Conservation (phyloP, 73 alveolate species). For the Stentor roeselii region DNA sequence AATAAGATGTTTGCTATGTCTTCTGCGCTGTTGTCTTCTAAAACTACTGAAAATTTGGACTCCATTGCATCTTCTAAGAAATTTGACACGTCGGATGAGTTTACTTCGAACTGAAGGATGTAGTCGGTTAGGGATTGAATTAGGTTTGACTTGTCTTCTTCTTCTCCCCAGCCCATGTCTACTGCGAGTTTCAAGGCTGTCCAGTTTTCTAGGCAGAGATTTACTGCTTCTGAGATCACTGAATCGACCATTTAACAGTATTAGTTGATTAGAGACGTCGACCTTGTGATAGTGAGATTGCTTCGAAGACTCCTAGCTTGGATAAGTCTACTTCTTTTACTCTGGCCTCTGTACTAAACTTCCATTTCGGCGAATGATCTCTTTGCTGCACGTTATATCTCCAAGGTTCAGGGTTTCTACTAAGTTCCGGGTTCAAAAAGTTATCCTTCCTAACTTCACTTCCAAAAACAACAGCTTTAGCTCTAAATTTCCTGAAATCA, state of each 20-base stretch:
- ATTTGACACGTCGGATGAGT: not conserved
- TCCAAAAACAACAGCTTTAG: not conserved
- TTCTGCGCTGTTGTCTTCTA: conserved; percentile 13
- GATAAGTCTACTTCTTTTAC: not conserved
- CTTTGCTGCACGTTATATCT: not conserved
- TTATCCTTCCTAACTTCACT: not conserved
- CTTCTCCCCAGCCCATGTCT: conserved; percentile 21
- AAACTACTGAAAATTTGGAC: not conserved
- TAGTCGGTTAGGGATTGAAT: not conserved
- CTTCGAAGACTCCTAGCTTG: not conserved
- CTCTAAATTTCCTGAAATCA: not conserved
- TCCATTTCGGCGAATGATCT: not conserved
- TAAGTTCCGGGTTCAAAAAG: not conserved
- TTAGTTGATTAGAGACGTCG: no score
- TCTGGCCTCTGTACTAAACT: not conserved
- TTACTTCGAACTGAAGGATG: not conserved
- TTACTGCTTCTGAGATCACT: not conserved
- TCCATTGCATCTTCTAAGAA: conserved; percentile 8
- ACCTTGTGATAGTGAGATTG: no score
- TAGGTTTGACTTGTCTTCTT: not conserved
- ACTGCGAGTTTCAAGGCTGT: conserved; percentile 24
- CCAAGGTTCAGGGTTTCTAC: not conserved
- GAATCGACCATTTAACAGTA: not conserved
- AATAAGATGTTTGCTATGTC: not conserved
- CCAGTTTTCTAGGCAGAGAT: conserved; percentile 8